Base-by-base conservation (phyloP, 768 basidiomycete species). In the Hebeloma cylindrosporum region DNA sequence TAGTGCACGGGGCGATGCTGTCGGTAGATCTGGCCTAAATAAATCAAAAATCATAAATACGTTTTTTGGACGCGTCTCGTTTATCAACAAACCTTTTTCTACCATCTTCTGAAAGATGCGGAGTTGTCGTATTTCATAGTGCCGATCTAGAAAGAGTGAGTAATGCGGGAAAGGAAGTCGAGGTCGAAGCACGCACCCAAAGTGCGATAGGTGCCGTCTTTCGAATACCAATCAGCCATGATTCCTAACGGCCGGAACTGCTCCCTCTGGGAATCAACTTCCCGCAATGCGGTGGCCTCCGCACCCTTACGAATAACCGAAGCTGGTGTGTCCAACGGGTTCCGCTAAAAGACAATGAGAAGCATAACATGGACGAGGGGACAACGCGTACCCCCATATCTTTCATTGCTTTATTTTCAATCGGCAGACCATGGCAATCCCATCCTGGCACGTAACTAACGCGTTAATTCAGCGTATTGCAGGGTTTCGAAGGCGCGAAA, bases 391-490 rank as follows among this genome's bases (percentile, higher is more conserved):
- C 89, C 43, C 79, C 75, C 20, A 95, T 72, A 17, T 85, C 78
- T 48, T 85, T 73, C 26, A 99, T 68, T 0, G 93, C 89, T 58
- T 96, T 97, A 53, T 92, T 91, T 63, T 98, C 95, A 49, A 98
- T 97, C 0, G 95, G 95, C 9, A 97, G 79, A 5, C 95, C 95
- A 62, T 99, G 95, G 57, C 95, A 98, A 59, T 99, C 95, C 92
- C 93, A 99, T 7, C 95, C 95, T 26, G 95, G 94, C 10, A 88
- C 65, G 66, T 94, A 97, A 58, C 95, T 97, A 45, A 30, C 28
- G 40, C 43, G 39, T 43, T 36, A 46, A 50, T 43, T 52, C 30
- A 48, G 39, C 7, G n/a, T 25, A 39, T 35, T n/a, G 5, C 17
- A 50, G 17, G 3, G 13, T 3, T 5, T 21, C 9, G 22, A 40